These are phyloP conservation scores for Stachybotrys chartarum DNA, from an alignment of 2,329 filamentous ascomycete species.

Conservation along the genomic window DNA sequence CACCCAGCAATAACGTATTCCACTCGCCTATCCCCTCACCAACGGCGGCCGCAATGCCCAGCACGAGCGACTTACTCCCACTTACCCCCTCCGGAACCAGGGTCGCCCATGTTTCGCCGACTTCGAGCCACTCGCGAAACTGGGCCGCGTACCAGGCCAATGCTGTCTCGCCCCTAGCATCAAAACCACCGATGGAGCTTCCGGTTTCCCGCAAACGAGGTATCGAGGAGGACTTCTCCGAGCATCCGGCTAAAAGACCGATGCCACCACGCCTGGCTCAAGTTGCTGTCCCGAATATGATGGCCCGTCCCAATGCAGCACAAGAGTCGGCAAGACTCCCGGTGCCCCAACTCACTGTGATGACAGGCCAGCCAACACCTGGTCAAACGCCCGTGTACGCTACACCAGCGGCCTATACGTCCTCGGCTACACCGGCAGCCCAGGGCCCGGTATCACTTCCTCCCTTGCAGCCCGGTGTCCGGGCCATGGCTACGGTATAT, in stretches of 20 bases:
- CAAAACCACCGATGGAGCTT: slow-evolving; percentile 36
- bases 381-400: slow-evolving; percentile 21
- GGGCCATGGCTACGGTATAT: slow-evolving; percentile 75
- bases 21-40: slow-evolving; percentile 45
- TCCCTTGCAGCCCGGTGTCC: slow-evolving; percentile 51
- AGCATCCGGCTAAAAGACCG: slow-evolving; percentile 49
- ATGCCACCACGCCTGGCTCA: slow-evolving; percentile 15
- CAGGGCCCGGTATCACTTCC: slow-evolving; percentile 47
- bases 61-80: slow-evolving; percentile 21
- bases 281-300: slow-evolving; percentile 7
- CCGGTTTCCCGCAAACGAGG: slow-evolving; percentile 41
- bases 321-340: slow-evolving; percentile 45
- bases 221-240: slow-evolving; percentile 39
- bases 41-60: slow-evolving; percentile 25
- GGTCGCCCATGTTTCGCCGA: slow-evolving; percentile 32
- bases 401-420: slow-evolving; percentile 29
- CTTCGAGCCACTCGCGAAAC: slow-evolving; percentile 24
- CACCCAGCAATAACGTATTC: slow-evolving; percentile 29
- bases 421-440: slow-evolving; percentile 28
- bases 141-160: slow-evolving; percentile 33
- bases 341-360: slow-evolving; percentile 63
- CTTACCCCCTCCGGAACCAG: slow-evolving; percentile 22
- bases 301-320: slow-evolving; percentile 10
- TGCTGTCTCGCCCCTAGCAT: slow-evolving; percentile 39
- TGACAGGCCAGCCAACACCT: slow-evolving; percentile 32